These are phyloP conservation scores for Colletotrichum sp. DNA, from an alignment of 2,329 filamentous ascomycete species.

Conservation along the genomic window DNA sequence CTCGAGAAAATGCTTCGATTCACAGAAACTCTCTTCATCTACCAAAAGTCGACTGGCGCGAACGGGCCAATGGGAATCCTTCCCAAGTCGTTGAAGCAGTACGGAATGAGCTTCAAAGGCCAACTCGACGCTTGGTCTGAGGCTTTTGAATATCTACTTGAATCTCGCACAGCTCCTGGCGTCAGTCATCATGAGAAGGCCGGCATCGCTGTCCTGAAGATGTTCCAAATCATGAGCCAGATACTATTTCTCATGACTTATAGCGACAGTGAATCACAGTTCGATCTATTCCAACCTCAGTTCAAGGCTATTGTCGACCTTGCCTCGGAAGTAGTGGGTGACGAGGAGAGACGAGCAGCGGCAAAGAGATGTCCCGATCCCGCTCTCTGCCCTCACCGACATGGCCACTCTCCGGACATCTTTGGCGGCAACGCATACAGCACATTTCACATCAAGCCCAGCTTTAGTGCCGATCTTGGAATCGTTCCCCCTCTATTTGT, in stretches of 20 bases:
- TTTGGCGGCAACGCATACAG: conserved; percentile 48
- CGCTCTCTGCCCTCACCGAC: conserved; percentile 46
- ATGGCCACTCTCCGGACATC: conserved; percentile 35
- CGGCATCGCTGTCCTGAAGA: conserved; percentile 65
- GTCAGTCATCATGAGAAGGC: conserved; percentile 61
- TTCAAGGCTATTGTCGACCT: conserved; percentile 63
- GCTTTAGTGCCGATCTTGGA: conserved; percentile 68
- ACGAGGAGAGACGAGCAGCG: conserved; percentile 58
- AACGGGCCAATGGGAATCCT: conserved; percentile 59
- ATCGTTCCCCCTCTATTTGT: conserved; percentile 70
- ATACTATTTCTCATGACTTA: conserved; percentile 67
- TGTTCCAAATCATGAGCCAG: conserved; percentile 63
- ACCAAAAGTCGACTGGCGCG: conserved; percentile 41
- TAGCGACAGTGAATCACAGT: conserved; percentile 61
- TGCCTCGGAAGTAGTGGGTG: conserved; percentile 63
- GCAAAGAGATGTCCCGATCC: conserved; percentile 49
- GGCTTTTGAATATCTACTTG: conserved; percentile 62
- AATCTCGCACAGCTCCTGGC: conserved; percentile 50
- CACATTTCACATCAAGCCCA: conserved; percentile 60
- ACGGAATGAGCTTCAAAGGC: conserved; percentile 51
- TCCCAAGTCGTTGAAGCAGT: conserved; percentile 51
- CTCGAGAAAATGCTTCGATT: conserved; percentile 63
- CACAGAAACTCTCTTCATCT: conserved; percentile 58
- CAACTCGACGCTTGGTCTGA: conserved; percentile 59
- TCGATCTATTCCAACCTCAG: conserved; percentile 57